phyloP scores from a whole-genome alignment of 306 rosid genomes.

The Citrullus mucosospermus region DNA sequence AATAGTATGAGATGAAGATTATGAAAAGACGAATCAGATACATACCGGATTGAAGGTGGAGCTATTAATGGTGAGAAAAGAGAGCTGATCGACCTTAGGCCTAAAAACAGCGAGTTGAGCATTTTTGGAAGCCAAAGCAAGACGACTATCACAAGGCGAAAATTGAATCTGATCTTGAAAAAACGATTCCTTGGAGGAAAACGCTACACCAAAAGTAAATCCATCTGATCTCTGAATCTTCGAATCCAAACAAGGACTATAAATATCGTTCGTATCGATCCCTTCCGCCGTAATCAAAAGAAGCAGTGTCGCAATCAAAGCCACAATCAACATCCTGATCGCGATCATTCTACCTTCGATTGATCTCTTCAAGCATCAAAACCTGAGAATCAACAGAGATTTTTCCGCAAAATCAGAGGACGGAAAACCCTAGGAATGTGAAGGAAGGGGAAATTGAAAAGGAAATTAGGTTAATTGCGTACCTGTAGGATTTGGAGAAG shows the following conservation, averaged over 20 bases:
- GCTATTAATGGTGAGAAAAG: conserved; percentile 43
- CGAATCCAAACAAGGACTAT: conserved; percentile 68
- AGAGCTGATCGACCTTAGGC: conserved; percentile 67
- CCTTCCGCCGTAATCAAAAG: conserved; percentile 21
- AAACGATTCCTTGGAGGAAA: conserved; percentile 44
- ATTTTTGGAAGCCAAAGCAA: conserved; percentile 19
- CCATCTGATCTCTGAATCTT: conserved; percentile 59
- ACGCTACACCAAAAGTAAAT: conserved; percentile 62
- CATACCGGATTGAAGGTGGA: conserved; percentile 28
- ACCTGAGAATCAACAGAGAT: not conserved
- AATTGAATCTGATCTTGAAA: conserved; percentile 41
- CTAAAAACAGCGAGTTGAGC: conserved; percentile 53
- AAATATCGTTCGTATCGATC: conserved; percentile 46
- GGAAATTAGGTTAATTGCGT: not conserved
- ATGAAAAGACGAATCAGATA: not conserved
- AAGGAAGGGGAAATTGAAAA: not conserved
- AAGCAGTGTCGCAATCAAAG: not conserved
- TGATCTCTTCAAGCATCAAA: not conserved
- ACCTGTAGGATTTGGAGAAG: not conserved
- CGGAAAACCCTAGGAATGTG: not conserved
- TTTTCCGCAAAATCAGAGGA: not conserved
- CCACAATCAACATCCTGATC: not conserved
- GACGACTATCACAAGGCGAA: conserved; percentile 79
- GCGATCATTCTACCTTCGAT: not conserved
- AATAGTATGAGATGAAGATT: too few relatives aligned